Conservation (phyloP, 73 alveolate species). For the Paramecium biaurelia region DNA sequence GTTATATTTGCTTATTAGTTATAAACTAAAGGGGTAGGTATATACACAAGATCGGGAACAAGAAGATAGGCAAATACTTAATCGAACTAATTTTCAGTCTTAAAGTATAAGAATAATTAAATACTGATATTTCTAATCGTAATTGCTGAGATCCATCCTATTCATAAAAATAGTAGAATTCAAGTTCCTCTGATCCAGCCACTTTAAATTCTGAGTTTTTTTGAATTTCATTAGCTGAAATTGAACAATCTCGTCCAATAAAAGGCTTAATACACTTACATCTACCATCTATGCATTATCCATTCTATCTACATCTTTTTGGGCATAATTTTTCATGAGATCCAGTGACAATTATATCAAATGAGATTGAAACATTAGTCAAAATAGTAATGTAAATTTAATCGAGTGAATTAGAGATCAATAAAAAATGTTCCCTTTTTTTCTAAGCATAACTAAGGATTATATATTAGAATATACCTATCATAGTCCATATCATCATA, state of each 20-base stretch:
- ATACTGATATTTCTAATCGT: neutral
- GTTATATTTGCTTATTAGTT: neutral
- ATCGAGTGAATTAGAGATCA: neutral
- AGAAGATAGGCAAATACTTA: neutral
- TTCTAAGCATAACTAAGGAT: neutral
- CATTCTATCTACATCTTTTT: neutral
- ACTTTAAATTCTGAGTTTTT: neutral
- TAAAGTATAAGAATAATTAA: neutral
- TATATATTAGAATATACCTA: neutral
- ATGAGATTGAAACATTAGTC: neutral
- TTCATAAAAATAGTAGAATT: neutral
- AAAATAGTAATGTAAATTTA: neutral
- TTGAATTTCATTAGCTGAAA: neutral
- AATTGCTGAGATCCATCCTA: neutral
- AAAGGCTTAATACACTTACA: neutral
- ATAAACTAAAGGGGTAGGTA: neutral
- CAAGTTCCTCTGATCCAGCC: neutral
- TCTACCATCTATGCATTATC: neutral
- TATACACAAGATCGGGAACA: neutral
- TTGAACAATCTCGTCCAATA: neutral
- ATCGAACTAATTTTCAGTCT: neutral
- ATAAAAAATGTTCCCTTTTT: constrained; percentile 8
- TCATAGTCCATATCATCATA: constrained; percentile 20
- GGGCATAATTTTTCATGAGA: neutral
- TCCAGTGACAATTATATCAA: neutral